Percentiles rank a stretch among this genome's conserved stretches.
phyloP scores from a whole-genome alignment of 2,329 filamentous ascomycete genomes.

The Fusarium setosum region DNA sequence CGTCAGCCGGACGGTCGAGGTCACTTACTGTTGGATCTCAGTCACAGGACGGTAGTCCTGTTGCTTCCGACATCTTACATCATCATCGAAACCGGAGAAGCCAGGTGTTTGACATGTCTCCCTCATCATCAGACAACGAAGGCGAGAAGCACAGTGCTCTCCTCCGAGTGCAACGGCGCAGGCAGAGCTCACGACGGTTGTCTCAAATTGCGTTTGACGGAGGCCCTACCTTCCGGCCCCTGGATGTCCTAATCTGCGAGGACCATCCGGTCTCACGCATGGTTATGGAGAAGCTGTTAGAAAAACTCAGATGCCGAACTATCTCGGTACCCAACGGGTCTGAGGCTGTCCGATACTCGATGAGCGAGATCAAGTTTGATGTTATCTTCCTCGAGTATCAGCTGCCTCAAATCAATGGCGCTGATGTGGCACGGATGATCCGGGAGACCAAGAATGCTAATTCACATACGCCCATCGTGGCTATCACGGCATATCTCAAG shows the following conservation, averaged over 20 bases:
- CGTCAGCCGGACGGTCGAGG: constrained; percentile 77
- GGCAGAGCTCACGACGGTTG: constrained; percentile 94
- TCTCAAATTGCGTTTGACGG: constrained; percentile 91
- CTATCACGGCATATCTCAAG: constrained; percentile 97
- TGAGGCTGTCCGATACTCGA: constrained; percentile 91
- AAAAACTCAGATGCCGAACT: constrained; percentile 94
- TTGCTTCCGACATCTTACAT: constrained; percentile 75
- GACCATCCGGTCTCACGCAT: constrained; percentile 96
- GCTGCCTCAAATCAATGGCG: constrained; percentile 92
- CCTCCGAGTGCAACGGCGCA: constrained; percentile 88
- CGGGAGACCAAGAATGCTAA: constrained; percentile 97
- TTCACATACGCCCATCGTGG: constrained; percentile 92
- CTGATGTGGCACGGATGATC: constrained; percentile 97
- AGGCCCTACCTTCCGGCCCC: constrained; percentile 85
- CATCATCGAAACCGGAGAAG: constrained; percentile 91
- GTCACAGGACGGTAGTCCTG: constrained; percentile 89
- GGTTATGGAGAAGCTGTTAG: constrained; percentile 98
- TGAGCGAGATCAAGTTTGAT: constrained; percentile 98
- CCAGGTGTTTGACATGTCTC: constrained; percentile 95
- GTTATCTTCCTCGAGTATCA: constrained; percentile 99
- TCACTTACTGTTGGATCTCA: constrained; percentile 96
- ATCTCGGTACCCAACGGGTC: constrained; percentile 91
- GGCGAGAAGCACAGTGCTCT: constrained; percentile 91
- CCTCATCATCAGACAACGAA: constrained; percentile 97
- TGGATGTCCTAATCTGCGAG: constrained; percentile 96